Base-by-base conservation (phyloP, 2,329 filamentous ascomycete species). In the Colletotrichum orbiculare region DNA sequence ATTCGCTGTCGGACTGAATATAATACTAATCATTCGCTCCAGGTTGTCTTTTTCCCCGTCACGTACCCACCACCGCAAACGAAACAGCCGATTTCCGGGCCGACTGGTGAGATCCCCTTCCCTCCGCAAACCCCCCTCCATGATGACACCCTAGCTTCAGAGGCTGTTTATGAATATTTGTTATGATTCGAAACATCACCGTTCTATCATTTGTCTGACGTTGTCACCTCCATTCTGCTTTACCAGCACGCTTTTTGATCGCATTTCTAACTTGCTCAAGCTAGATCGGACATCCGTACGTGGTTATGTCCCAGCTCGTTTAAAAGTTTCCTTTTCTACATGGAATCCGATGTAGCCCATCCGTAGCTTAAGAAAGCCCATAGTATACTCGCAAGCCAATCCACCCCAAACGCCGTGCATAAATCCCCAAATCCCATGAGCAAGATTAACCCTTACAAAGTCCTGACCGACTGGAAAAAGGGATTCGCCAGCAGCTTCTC, bases 401-500 rank as follows among this genome's bases (percentile, higher is more conserved):
- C 13, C 53, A 25, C 2, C 56, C 53, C 25, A 17, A 65, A 64
- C 57, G 54, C 60, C 53, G 48, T 49, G 47, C 58, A n/a, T 48
- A 45, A 33, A 53, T 25, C 37, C 17, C 49, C 25, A 3, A n/a
- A 25, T 37, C 59, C 6, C 12, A 38, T 47, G 12, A 7, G 13
- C n/a, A 54, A 25, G 56, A 57, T 37, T 11, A 49, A 9, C 48
- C 25, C 39, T 78, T 73, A 87, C 71, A 88, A 71, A 8, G 84
- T 79, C 77, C 86, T 86, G 45, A 88, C 81, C 8, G 86, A 86
- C 70, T 90, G 84, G 73, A 94, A 94, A 73, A 94, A 94, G 0
- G 88, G 88, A 67, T 90, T 90, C 7, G 79, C 82, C 49, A 86
- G 72, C 64, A 91, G 71, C 73, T 87, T 89, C 71, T 90, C 83